Evolutionary conservation across 257 asterid genomes (phyloP), one percentile per base, ranked within the genome.

Genomic region (Solanum stenotomum): DNA sequence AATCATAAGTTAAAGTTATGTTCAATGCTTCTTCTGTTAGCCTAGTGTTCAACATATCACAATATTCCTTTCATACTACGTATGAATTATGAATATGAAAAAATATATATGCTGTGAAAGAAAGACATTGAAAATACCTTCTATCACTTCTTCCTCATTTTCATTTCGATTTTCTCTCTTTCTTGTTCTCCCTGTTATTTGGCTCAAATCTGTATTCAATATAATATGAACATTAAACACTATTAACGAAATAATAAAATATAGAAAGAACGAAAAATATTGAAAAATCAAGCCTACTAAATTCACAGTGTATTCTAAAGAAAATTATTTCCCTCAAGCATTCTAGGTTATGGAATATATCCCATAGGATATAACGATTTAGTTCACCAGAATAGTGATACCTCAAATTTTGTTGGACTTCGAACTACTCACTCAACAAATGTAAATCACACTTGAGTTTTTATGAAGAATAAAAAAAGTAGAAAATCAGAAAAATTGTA

Each of bases 11-110:
- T 49, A 18, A 52, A 52, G 2, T 52, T 52, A 16, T 52, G 63
- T 52, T 0, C 95, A 23, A 96, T 91, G 88, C 90, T 93, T 56
- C n/a, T 52, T 52, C 8, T 0, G 8, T 16, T 52, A 52, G 63
- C 63, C 63, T 56, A 20, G 65, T 56, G n/a, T 56, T 23, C n/a
- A 18, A 52, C 8, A 5, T 49, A 14, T 49, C 22, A 49, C 61
- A 49, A 49, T 49, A 49, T 49, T 49, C 20, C n/a, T 52, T 52
- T 52, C n/a, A 18, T 52, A 0, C 4, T 52, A 18, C 23, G n/a
- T 52, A 6, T 52, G 63, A 52, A 52, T 2, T 2, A 52, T 6
- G 63, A 52, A 49, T 49, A 15, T 49, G 23, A 49, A 49, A 15
- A 49, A 5, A 49, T 15, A 49, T 15, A 5, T 15, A 15, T 15